These are phyloP conservation scores for Brassica carinata DNA, from an alignment of 345 rosid species.

Conservation along the genomic window DNA sequence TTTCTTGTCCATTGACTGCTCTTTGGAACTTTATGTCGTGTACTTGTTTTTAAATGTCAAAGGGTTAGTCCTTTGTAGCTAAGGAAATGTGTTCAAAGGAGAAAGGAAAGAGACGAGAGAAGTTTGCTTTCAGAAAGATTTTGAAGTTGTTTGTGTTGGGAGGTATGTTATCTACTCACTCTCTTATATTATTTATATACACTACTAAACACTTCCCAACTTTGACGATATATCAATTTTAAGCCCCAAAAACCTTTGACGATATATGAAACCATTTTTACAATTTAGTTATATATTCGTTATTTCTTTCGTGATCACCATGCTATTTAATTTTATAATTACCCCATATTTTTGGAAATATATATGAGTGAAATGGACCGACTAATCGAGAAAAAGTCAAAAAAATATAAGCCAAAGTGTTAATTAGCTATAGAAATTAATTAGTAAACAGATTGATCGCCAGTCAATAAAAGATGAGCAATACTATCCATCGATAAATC, in stretches of 20 bases:
- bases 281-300: background rate
- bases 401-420: background rate
- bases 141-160: constrained; percentile 22
- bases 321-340: too few relatives aligned
- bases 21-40: constrained; percentile 18
- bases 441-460: too few relatives aligned
- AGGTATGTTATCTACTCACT: constrained; percentile 23
- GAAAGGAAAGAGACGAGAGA: constrained; percentile 18
- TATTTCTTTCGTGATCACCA: too few relatives aligned
- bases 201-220: constrained; percentile 6
- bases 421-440: too few relatives aligned
- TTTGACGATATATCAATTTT: background rate
- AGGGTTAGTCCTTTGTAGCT: constrained; percentile 27
- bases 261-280: background rate
- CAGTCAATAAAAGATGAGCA: background rate
- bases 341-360: background rate
- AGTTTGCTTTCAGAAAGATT: constrained; percentile 12
- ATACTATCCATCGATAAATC: background rate
- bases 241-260: too few relatives aligned
- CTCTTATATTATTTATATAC: constrained; percentile 33
- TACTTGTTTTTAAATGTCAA: constrained; percentile 14
- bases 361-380: background rate
- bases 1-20: constrained; percentile 40
- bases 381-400: background rate
- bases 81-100: constrained; percentile 8